A percentile compares a stretch with the other conserved stretches of the same genome.
phyloP scores from a whole-genome alignment of 495 filamentous ascomycete species.

The Penicillium pulvis region DNA sequence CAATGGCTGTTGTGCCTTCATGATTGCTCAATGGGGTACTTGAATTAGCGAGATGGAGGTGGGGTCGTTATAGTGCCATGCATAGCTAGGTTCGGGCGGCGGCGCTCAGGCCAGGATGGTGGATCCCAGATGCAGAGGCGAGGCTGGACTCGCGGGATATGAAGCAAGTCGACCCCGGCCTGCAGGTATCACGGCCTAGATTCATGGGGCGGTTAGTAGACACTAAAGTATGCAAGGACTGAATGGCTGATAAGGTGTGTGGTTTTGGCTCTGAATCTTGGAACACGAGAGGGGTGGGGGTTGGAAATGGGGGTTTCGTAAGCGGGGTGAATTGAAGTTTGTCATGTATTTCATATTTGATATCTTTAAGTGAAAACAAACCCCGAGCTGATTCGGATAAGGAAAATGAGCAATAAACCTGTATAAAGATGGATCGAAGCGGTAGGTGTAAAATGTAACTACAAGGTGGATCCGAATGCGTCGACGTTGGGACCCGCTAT shows the following conservation, averaged over 20 bases:
- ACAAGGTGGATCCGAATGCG: slow-evolving; percentile 19
- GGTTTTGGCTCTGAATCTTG: background rate
- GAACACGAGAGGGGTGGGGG: background rate
- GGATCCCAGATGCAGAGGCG: slow-evolving; percentile 18
- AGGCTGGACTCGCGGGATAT: slow-evolving; percentile 16
- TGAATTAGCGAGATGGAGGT: background rate
- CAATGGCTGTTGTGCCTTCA: background rate
- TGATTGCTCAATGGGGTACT: background rate
- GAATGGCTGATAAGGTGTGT: slow-evolving; percentile 19
- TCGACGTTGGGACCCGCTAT: slow-evolving; percentile 41
- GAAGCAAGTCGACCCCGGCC: slow-evolving; percentile 13
- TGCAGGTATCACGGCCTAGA: slow-evolving; percentile 18
- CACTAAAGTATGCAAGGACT: slow-evolving; percentile 10
- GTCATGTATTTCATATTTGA: no score
- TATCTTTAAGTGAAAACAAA: no score
- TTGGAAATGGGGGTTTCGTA: background rate
- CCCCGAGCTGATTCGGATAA: background rate
- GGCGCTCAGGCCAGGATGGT: slow-evolving; percentile 26
- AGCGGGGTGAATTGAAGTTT: background rate
- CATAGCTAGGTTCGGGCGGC: slow-evolving; percentile 16
- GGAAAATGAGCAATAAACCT: background rate
- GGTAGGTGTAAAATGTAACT: background rate
- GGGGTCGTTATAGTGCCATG: slow-evolving; percentile 3
- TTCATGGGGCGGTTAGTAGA: background rate
- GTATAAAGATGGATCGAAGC: no score